A percentile compares a stretch with the other conserved stretches of the same genome.
Conservation (phyloP, 192 early-diverging fungal genomes). For the Spizellomyces punctatus region DNA sequence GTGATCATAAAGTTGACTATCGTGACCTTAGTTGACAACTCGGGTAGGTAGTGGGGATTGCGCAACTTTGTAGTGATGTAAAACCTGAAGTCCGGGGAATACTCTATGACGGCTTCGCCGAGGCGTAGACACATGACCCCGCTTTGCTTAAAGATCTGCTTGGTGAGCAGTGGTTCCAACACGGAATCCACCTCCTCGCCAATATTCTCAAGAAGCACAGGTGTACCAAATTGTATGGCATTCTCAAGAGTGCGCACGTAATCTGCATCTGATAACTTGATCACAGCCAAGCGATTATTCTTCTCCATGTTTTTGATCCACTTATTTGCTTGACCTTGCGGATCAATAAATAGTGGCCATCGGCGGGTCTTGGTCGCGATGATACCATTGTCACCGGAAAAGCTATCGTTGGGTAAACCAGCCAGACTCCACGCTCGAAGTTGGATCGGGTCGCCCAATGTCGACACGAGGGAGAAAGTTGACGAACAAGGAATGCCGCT, state of each 20-base stretch:
- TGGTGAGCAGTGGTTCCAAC: slow-evolving; percentile 62
- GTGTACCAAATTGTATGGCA: slow-evolving; percentile 64
- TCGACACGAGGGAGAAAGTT: slow-evolving; percentile 50
- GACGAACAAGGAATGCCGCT: slow-evolving; percentile 54
- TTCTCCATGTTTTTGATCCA: slow-evolving; percentile 72
- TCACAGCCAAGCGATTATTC: slow-evolving; percentile 52
- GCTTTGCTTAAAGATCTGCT: slow-evolving; percentile 66
- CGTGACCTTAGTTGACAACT: slow-evolving; percentile 65
- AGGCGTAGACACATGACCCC: slow-evolving; percentile 62
- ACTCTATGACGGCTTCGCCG: slow-evolving; percentile 62
- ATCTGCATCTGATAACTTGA: slow-evolving; percentile 62
- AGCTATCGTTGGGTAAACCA: slow-evolving; percentile 61
- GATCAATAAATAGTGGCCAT: slow-evolving; percentile 65
- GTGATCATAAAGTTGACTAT: slow-evolving; percentile 70
- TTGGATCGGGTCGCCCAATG: slow-evolving; percentile 63
- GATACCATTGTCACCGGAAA: slow-evolving; percentile 64
- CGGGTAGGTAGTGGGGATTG: slow-evolving; percentile 66
- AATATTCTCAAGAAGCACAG: slow-evolving; percentile 64
- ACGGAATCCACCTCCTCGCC: slow-evolving; percentile 66
- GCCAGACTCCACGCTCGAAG: slow-evolving; percentile 61
- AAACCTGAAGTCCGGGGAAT: slow-evolving; percentile 63
- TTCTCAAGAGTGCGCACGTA: slow-evolving; percentile 64
- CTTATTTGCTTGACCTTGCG: slow-evolving; percentile 68
- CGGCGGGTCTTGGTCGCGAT: slow-evolving; percentile 57
- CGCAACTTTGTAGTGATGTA: slow-evolving; percentile 65